phyloP scores from a whole-genome alignment of 805 yeast species.

The Torulaspora franciscae region DNA sequence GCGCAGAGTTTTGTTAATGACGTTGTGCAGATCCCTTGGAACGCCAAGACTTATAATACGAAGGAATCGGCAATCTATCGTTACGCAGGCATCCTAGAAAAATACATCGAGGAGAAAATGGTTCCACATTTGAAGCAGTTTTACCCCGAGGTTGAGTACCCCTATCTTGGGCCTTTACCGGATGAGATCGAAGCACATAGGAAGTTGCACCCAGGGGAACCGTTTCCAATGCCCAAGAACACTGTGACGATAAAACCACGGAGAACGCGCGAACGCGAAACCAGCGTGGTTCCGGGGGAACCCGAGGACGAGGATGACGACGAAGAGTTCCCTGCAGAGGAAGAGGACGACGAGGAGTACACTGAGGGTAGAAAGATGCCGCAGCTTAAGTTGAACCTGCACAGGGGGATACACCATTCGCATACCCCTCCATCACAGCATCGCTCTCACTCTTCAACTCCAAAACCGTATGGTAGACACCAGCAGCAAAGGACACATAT shows the following conservation, averaged over 20 bases:
- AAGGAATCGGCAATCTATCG: conserved; percentile 61
- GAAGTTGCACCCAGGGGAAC: conserved; percentile 7
- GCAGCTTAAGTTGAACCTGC: conserved; percentile 10
- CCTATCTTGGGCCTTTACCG: conserved; percentile 65
- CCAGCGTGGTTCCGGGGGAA: conserved; percentile 7
- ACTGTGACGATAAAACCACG: conserved; percentile 6
- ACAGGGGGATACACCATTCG: conserved; percentile 12
- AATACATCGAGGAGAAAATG: conserved; percentile 36
- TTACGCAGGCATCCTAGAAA: conserved; percentile 53
- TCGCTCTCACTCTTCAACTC: conserved; percentile 24
- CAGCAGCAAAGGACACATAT: conserved; percentile 28
- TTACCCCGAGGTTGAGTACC: conserved; percentile 38
- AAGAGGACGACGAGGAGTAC: conserved; percentile 17
- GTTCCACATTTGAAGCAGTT: conserved; percentile 34
- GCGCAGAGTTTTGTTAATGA: conserved; percentile 72
- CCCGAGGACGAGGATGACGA: conserved; percentile 16
- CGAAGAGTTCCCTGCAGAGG: conserved; percentile 12
- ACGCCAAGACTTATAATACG: conserved; percentile 79
- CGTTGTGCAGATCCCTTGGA: conserved; percentile 81
- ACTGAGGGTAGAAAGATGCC: conserved; percentile 14
- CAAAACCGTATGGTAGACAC: conserved; percentile 23
- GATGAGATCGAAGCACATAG: conserved; percentile 35
- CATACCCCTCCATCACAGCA: conserved; percentile 10
- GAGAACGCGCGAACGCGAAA: conserved; percentile 4
- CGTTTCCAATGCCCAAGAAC: conserved; percentile 2